A percentile compares a stretch with the other conserved stretches of the same genome.
Conservation (phyloP, 768 basidiomycete species). For the Leucocoprinus sp. region DNA sequence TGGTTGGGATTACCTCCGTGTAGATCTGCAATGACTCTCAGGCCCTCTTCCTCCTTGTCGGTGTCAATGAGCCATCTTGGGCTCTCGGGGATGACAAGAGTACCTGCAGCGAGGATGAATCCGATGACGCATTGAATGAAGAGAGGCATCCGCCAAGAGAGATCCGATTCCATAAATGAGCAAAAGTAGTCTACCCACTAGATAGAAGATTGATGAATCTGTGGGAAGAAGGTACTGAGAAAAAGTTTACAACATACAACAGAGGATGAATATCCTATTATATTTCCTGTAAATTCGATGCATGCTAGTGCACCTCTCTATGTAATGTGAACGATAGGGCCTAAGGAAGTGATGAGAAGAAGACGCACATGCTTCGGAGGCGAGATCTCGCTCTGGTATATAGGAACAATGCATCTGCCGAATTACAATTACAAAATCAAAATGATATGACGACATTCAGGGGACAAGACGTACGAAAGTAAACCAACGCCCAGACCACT, state of each 20-base stretch:
- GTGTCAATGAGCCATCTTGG: conserved; percentile 92
- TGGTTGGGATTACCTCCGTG: conserved; percentile 76
- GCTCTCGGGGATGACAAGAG: conserved; percentile 82
- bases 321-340: conserved; percentile 2
- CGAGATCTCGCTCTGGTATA: conserved; percentile 93
- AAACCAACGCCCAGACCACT: conserved; percentile 89
- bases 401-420: conserved; percentile 83
- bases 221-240: not conserved
- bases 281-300: conserved; percentile 93
- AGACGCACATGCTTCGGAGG: conserved; percentile 75
- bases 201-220: conserved; percentile 2
- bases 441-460: not conserved
- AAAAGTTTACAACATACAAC: conserved; percentile 48
- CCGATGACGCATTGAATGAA: conserved; percentile 87
- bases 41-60: conserved; percentile 74
- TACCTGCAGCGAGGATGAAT: conserved; percentile 66
- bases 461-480: conserved; percentile 52
- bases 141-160: conserved; percentile 89
- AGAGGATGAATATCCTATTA: conserved; percentile 83
- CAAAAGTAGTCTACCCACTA: conserved; percentile 95
- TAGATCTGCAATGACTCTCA: conserved; percentile 80
- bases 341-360: not conserved
- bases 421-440: not conserved
- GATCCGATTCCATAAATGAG: conserved; percentile 78
- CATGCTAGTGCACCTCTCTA: conserved; percentile 88